Evolutionary conservation across 108 stramenopile genomes (phyloP), one percentile per base, ranked within the genome.

Genomic region (Skeletonema marinoi): DNA sequence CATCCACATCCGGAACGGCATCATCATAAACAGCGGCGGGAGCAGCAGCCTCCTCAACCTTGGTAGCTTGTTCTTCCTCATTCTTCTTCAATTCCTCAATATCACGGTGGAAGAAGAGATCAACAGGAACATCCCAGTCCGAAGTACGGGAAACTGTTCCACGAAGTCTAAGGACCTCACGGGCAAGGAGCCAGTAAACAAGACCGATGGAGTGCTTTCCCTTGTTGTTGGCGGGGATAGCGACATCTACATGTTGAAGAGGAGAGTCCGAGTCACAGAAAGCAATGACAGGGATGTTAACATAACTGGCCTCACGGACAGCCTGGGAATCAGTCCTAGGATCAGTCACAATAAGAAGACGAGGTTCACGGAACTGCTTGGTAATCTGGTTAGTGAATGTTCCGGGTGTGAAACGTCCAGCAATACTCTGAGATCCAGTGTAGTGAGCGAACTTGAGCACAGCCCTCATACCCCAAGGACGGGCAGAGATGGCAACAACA

Each of bases 371-470:
- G 96, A 98, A 99, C 78, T 99, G 98, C 93, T 98, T 99, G 82
- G 99, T 99, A 91, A 99, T 99, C 89, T 99, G 99, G 88, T 99
- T 99, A 36, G 99, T 99, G 80, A 99, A 99, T 59, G 98, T 99
- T 68, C 99, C 99, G 39, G 99, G 98, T 50, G 99, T 99, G 96
- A 98, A 99, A 50, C 99, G 96, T 70, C 98, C 98, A 51, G 98
- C 98, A 78, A 99, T 97, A 71, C 93, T 95, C 75, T 97, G 90
- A 71, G 96, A 88, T 67, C 98, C 99, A 60, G 99, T 99, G 96
- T 99, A 99, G 82, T 98, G 97, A 48, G 99, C 96, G 80, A 98
- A 99, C 92, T 99, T 99, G 77, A 99, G 94, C 66, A 99, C 98
- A 60, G 99, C 99, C 73, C 98, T 93, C 98, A 98, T 98, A 79